phyloP scores from a whole-genome alignment of 768 basidiomycete species.

The Amanita subjunquillea region DNA sequence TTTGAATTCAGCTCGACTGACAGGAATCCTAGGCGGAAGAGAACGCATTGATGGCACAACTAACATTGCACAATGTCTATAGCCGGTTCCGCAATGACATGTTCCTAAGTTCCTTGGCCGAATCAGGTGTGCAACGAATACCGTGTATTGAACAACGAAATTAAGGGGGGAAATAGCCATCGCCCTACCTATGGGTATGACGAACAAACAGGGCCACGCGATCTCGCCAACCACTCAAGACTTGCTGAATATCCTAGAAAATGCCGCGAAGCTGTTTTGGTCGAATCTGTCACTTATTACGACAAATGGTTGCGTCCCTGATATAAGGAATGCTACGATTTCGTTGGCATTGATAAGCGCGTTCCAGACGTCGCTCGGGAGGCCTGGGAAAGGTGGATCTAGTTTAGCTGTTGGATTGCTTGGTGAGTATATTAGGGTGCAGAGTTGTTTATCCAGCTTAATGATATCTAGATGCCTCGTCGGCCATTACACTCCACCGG shows the following conservation, averaged over 20 bases:
- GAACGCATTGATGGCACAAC: constrained; percentile 59
- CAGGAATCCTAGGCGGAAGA: constrained; percentile 51
- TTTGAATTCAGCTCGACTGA: not conserved
- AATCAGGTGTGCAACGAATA: constrained; percentile 60
- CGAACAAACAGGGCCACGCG: constrained; percentile 27
- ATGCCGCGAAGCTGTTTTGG: constrained; percentile 66
- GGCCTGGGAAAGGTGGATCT: constrained; percentile 36
- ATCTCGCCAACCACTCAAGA: constrained; percentile 41
- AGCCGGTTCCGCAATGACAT: constrained; percentile 76
- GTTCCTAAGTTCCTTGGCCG: constrained; percentile 81
- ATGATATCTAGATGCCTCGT: constrained; percentile 47
- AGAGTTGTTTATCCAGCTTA: not conserved
- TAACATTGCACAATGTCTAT: constrained; percentile 73
- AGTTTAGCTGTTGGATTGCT: constrained; percentile 53
- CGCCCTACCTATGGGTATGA: constrained; percentile 74
- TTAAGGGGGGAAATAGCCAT: constrained; percentile 43
- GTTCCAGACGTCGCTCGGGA: constrained; percentile 76
- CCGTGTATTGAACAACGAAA: not conserved
- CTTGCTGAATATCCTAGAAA: constrained; percentile 47
- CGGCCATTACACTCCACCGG: constrained; percentile 69
- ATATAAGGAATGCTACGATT: constrained; percentile 66
- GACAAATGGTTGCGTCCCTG: constrained; percentile 51
- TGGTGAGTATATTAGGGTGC: constrained; percentile 26
- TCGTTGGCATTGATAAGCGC: constrained; percentile 63
- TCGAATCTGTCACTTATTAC: constrained; percentile 46